A percentile compares a stretch with the other conserved stretches of the same genome.
Evolutionary conservation across 1,284 basidiomycete species (phyloP).

Genomic region (Erythrobasidium hasegawianum): DNA sequence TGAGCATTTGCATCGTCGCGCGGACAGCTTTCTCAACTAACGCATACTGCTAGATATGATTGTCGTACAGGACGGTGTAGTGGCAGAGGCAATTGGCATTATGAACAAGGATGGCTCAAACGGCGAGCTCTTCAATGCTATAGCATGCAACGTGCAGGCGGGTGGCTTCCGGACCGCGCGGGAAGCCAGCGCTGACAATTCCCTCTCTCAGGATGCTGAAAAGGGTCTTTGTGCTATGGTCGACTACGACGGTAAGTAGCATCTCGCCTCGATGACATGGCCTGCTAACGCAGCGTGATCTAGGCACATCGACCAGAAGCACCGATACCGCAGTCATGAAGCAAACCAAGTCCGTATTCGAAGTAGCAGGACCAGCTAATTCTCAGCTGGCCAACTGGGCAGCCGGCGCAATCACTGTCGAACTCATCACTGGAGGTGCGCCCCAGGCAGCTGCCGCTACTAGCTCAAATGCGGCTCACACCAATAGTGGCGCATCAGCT

Average conservation of each 20-base stretch:
- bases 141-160: conserved; percentile 31
- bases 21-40: background rate
- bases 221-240: conserved; percentile 21
- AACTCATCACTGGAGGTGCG: background rate
- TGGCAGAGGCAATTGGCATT: conserved; percentile 25
- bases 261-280: no score
- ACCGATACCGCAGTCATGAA: background rate
- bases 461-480: no score
- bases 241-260: conserved; percentile 26
- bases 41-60: conserved; percentile 5
- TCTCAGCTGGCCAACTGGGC: background rate
- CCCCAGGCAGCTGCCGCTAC: no score
- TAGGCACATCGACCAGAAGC: background rate
- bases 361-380: background rate
- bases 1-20: background rate
- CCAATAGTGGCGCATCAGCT: no score
- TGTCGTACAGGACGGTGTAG: conserved; percentile 8
- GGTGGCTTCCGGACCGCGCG: background rate
- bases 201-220: background rate
- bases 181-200: no score
- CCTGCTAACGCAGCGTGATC: no score
- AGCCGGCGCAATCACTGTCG: background rate
- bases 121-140: conserved; percentile 31
- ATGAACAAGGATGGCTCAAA: conserved; percentile 5
- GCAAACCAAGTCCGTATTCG: background rate